These are phyloP conservation scores for Arxiozyma slooffiae DNA, from an alignment of 1,139 yeast species.

Conservation along the genomic window DNA sequence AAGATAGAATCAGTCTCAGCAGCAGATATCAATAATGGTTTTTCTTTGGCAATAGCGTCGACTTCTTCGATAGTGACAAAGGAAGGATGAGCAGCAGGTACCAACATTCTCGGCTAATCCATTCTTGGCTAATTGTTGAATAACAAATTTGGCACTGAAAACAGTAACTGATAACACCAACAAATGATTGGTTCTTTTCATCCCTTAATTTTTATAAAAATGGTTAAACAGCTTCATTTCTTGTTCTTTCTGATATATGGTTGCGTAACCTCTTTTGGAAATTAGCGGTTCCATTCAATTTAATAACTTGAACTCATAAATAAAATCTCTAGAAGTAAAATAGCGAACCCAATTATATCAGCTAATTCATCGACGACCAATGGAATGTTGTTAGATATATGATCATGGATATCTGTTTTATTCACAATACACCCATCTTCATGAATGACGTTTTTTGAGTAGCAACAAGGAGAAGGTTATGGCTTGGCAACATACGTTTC, in stretches of 20 bases:
- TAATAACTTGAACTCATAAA: conserved; percentile 40
- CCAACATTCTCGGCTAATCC: conserved; percentile 48
- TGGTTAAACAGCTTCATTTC: conserved; percentile 33
- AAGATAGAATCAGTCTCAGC: conserved; percentile 61
- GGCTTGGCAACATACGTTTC: conserved; percentile 39
- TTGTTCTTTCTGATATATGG: conserved; percentile 43
- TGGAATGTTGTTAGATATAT: conserved; percentile 42
- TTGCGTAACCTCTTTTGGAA: conserved; percentile 42
- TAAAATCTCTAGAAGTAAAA: conserved; percentile 65
- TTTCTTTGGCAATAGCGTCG: conserved; percentile 36
- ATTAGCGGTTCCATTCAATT: conserved; percentile 27
- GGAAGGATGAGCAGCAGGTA: conserved; percentile 78
- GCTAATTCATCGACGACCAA: conserved; percentile 64
- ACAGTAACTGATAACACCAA: conserved; percentile 70
- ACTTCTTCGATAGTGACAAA: conserved; percentile 56
- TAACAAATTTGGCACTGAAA: conserved; percentile 67
- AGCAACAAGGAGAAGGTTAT: background rate
- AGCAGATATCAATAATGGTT: conserved; percentile 60
- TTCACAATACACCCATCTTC: conserved; percentile 45
- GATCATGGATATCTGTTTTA: conserved; percentile 62
- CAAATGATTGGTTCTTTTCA: conserved; percentile 41
- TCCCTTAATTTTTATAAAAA: conserved; percentile 38
- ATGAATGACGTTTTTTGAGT: background rate
- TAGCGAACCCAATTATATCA: conserved; percentile 50
- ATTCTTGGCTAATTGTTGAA: conserved; percentile 41